A percentile compares a stretch with the other conserved stretches of the same genome.
These are phyloP conservation scores for Arabis alpina DNA, from an alignment of 345 rosid genomes.

Conservation along the genomic window DNA sequence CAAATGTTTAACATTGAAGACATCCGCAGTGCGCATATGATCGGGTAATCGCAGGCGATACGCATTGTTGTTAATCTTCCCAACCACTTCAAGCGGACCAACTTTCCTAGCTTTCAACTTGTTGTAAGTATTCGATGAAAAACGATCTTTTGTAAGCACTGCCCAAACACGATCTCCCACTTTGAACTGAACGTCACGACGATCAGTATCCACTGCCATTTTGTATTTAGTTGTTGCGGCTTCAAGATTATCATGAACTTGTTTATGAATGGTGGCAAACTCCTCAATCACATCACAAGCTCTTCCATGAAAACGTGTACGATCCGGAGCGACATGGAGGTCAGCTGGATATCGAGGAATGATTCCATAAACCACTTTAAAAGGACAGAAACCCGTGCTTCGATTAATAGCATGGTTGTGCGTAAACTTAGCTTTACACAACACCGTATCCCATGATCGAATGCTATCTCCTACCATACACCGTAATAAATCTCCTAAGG, in stretches of 20 bases:
- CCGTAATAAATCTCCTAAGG: neutral
- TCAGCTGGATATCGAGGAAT: neutral
- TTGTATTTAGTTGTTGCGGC: too few species aligned
- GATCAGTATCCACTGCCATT: neutral
- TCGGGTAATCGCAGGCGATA: neutral
- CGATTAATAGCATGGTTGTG: neutral
- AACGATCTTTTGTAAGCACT: neutral
- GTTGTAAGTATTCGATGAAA: neutral
- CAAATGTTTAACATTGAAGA: neutral
- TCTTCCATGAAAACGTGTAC: too few species aligned
- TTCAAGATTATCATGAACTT: too few species aligned
- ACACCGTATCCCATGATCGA: neutral
- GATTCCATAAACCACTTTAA: neutral
- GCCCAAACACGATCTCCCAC: neutral
- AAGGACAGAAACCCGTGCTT: neutral
- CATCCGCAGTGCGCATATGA: neutral
- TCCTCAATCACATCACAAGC: too few species aligned
- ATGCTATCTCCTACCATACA: neutral
- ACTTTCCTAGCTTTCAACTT: neutral
- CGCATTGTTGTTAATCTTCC: neutral
- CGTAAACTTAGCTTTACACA: neutral
- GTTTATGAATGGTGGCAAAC: too few species aligned
- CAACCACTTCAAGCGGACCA: neutral
- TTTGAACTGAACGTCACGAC: neutral
- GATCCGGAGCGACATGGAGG: neutral